Evolutionary conservation across 2,329 filamentous ascomycete genomes (phyloP).

Genomic region (Aureobasidium subglaciale): DNA sequence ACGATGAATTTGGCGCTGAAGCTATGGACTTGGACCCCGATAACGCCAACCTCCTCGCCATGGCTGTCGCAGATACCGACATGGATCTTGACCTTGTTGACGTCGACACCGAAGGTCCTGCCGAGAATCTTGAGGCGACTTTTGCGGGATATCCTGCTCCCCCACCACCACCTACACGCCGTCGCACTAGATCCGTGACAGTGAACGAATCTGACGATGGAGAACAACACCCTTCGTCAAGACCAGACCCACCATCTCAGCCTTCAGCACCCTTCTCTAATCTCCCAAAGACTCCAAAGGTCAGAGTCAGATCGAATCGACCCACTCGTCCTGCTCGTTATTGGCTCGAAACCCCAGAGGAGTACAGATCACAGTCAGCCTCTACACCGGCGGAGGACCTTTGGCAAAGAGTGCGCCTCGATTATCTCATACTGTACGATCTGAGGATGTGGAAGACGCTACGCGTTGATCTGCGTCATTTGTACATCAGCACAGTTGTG

Average conservation of each 20-base stretch:
- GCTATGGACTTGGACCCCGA: conserved; percentile 39
- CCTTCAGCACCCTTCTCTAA: conserved; percentile 56
- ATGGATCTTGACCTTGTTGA: conserved; percentile 47
- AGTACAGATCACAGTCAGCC: conserved; percentile 45
- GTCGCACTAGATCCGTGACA: conserved; percentile 3
- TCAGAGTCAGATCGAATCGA: conserved; percentile 37
- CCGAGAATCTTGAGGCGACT: conserved; percentile 71
- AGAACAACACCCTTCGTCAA: conserved; percentile 33
- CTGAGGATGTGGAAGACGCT: conserved; percentile 94
- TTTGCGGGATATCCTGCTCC: conserved; percentile 68
- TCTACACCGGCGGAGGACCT: conserved; percentile 71
- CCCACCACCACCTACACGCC: conserved; percentile 46
- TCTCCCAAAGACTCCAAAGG: conserved; percentile 74
- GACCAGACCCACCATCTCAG: conserved; percentile 51
- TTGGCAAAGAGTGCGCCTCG: conserved; percentile 79
- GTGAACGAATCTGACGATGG: conserved; percentile 56
- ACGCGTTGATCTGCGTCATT: conserved; percentile 78
- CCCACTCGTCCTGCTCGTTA: conserved; percentile 66
- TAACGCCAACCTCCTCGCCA: conserved; percentile 31
- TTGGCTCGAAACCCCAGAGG: conserved; percentile 75
- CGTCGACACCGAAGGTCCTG: conserved; percentile 51
- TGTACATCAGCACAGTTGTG: conserved; percentile 95
- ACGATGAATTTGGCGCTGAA: conserved; percentile 20
- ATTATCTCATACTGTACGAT: conserved; percentile 93
- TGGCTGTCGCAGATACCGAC: conserved; percentile 26